These are phyloP conservation scores for Canavalia ensiformis DNA, from an alignment of 306 rosid genomes.

Conservation along the genomic window DNA sequence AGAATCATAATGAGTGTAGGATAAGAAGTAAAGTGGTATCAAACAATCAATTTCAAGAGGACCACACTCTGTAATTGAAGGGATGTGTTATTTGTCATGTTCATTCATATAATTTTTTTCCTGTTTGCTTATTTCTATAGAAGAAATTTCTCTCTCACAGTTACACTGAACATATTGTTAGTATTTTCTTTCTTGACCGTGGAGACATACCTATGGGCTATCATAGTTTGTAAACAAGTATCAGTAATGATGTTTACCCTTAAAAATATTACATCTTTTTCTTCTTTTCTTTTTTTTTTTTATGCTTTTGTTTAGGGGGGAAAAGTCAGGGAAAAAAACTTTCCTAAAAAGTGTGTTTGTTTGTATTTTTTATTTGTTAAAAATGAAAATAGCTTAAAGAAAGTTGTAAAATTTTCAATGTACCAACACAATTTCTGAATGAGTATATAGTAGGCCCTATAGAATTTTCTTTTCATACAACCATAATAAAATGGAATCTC, in stretches of 20 bases:
- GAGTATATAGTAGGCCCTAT: conserved; percentile 45
- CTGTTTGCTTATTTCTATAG: conserved; percentile 39
- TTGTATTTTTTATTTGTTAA: not conserved
- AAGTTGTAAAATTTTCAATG: not conserved
- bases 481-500: conserved; percentile 56
- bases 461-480: conserved; percentile 58
- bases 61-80: conserved; percentile 85
- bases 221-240: conserved; percentile 52
- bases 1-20: conserved; percentile 64
- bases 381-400: not conserved
- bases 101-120: conserved; percentile 49
- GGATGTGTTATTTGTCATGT: conserved; percentile 82
- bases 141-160: conserved; percentile 36
- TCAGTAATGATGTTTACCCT: not conserved
- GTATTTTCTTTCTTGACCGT: conserved; percentile 38
- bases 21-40: conserved; percentile 69
- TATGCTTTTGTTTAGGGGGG: not conserved
- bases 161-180: conserved; percentile 29
- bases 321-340: not conserved
- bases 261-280: not conserved
- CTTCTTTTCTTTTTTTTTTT: too few species aligned
- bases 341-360: not conserved
- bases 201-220: conserved; percentile 45
- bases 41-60: conserved; percentile 76
- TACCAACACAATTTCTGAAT: conserved; percentile 30